phyloP scores from a whole-genome alignment of 352 stramenopile species.

The Phytopythium litorale region DNA sequence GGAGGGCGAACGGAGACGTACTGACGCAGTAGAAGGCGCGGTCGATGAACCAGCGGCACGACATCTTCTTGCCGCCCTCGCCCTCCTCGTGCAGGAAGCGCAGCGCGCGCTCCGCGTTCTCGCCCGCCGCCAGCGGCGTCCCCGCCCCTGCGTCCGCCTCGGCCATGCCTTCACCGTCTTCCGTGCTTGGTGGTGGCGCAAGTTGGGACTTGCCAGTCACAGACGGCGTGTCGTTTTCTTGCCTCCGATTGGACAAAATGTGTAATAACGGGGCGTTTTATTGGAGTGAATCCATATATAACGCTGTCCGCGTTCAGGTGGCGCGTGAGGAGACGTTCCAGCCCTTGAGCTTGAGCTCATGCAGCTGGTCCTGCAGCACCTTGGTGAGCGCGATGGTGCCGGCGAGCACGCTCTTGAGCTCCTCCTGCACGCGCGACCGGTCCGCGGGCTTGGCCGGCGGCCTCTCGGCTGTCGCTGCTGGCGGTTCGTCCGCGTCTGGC shows the following conservation, averaged over 20 bases:
- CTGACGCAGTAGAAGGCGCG: slow-evolving; percentile 81
- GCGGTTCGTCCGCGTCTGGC: slow-evolving; percentile 7
- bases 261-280: too few relatives aligned
- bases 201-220: background rate
- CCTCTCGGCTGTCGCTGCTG: slow-evolving; percentile 6
- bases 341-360: slow-evolving; percentile 77
- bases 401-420: slow-evolving; percentile 58
- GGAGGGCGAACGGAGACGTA: slow-evolving; percentile 30
- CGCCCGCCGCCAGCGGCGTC: slow-evolving; percentile 5
- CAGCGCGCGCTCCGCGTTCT: slow-evolving; percentile 54
- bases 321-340: slow-evolving; percentile 56
- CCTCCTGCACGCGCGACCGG: slow-evolving; percentile 59
- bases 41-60: slow-evolving; percentile 77
- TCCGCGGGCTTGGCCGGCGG: slow-evolving; percentile 31
- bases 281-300: too few relatives aligned
- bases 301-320: background rate
- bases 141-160: background rate
- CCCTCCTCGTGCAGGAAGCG: slow-evolving; percentile 57
- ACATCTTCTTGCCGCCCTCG: slow-evolving; percentile 44
- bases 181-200: too few relatives aligned
- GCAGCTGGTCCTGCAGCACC: slow-evolving; percentile 66
- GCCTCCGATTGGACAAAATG: too few relatives aligned
- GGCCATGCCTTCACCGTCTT: background rate
- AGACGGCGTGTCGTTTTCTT: background rate
- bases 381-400: slow-evolving; percentile 69